Evolutionary conservation across 768 basidiomycete genomes (phyloP), one percentile per base, ranked within the genome.

Genomic region (Kwoniella mangroviensis): DNA sequence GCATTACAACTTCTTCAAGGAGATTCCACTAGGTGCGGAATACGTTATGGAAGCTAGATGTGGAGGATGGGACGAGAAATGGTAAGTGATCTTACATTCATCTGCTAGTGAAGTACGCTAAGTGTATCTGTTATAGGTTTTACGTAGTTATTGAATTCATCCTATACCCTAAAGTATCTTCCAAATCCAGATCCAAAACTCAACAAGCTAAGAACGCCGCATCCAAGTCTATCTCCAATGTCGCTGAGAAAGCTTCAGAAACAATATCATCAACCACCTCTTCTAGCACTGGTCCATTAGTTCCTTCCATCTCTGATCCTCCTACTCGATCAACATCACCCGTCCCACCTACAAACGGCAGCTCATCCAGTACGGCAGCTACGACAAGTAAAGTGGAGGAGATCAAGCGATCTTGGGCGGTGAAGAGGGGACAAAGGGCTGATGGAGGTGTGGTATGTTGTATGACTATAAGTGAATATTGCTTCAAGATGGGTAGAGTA

Each of bases 11-110:
- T 84, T 81, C 73, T 64, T 82, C 60, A 82, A 82, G 69, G 83
- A 84, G 75, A 81, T 84, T 42, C 82, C 81, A 4, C 70, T 83
- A 2, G 69, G 78, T 17, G 52, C 75, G 2, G 73, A 78, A 15
- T 84, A 82, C 68, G 73, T 79, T 24, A 77, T 84, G 70, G 80
- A 82, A 56, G 68, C 78, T 11, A 69, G 71, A n/a, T 75, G 75
- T 51, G 78, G 73, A 12, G 83, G 83, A n/a, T 83, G 77, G 74
- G 83, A 80, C 12, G 80, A 81, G 45, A 84, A 84, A 62, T 84
- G 83, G 83, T 76, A 19, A 65, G 78, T 77, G 34, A 34, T 34
- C 34, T 34, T 34, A 34, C 34, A 34, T 34, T 34, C 6, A 34
- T 34, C 34, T 34, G 34, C 34, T 34, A 4, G 45, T 49, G 0